phyloP scores from a whole-genome alignment of 2,329 filamentous ascomycete species.

The Cladosporium sp. region DNA sequence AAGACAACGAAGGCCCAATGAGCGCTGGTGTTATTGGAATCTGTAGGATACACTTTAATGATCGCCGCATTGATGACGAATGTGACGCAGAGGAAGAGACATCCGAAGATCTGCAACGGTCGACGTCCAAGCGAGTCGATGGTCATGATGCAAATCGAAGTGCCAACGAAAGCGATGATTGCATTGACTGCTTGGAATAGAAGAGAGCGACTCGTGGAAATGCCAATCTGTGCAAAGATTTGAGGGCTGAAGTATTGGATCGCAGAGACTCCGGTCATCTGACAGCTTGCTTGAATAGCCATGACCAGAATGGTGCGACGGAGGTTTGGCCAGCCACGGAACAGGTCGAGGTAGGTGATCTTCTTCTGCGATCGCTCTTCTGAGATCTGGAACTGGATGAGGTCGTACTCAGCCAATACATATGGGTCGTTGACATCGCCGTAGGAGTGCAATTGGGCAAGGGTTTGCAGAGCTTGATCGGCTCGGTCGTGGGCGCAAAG shows the following conservation, averaged over 20 bases:
- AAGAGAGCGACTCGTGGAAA: conserved; percentile 17
- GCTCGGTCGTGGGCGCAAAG: conserved; percentile 20
- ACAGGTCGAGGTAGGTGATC: conserved; percentile 22
- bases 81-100: conserved; percentile 18
- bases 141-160: conserved; percentile 19
- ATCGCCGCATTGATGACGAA: conserved; percentile 25
- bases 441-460: conserved; percentile 22
- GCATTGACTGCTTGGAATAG: conserved; percentile 22
- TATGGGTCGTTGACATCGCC: conserved; percentile 23
- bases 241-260: conserved; percentile 28
- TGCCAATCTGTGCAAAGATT: conserved; percentile 25
- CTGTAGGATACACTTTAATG: conserved; percentile 18
- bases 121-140: conserved; percentile 24
- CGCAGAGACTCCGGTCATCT: conserved; percentile 29
- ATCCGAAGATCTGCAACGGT: conserved; percentile 21
- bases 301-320: conserved; percentile 26
- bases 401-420: conserved; percentile 24
- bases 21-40: conserved; percentile 14
- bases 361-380: conserved; percentile 21
- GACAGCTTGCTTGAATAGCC: conserved; percentile 24
- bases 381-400: conserved; percentile 22
- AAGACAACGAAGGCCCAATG: conserved; percentile 27
- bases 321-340: conserved; percentile 20
- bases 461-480: conserved; percentile 17
- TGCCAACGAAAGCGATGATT: conserved; percentile 21